A percentile compares a stretch with the other conserved stretches of the same genome.
Evolutionary conservation across 352 stramenopile species (phyloP).

Genomic region (Globisporangium apiculatum): DNA sequence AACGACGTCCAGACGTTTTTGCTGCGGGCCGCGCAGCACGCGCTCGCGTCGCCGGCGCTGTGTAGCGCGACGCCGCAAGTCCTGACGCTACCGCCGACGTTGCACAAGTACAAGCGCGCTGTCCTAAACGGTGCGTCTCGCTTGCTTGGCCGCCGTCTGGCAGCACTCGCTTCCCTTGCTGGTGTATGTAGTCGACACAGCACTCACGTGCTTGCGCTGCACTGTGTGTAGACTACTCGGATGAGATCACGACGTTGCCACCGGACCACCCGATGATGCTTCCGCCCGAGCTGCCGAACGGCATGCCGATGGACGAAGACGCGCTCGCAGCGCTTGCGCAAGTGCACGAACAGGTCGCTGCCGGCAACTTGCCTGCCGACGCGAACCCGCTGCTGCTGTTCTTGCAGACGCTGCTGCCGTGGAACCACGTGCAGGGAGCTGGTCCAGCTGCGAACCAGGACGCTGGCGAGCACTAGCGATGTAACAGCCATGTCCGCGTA

Average conservation of each 20-base stretch:
- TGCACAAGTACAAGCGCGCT: too few species aligned
- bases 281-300: slow-evolving; percentile 50
- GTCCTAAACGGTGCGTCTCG: slow-evolving; percentile 38
- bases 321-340: slow-evolving; percentile 45
- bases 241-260: slow-evolving; percentile 81
- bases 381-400: slow-evolving; percentile 82
- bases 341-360: slow-evolving; percentile 56
- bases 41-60: slow-evolving; percentile 45
- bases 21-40: slow-evolving; percentile 53
- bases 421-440: slow-evolving; percentile 74
- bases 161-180: too few species aligned
- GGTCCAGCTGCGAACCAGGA: slow-evolving; percentile 9
- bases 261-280: slow-evolving; percentile 82
- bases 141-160: too few species aligned
- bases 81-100: too few species aligned
- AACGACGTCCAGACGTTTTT: slow-evolving; percentile 71
- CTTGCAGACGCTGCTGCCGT: slow-evolving; percentile 76
- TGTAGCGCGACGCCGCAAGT: slow-evolving; percentile 38
- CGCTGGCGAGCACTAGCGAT: not conserved
- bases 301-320: slow-evolving; percentile 50
- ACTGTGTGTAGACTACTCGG: slow-evolving; percentile 49
- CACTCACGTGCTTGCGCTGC: slow-evolving; percentile 69
- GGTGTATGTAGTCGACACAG: slow-evolving; percentile 4
- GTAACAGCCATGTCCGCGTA: not conserved
- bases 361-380: slow-evolving; percentile 64